phyloP scores from a whole-genome alignment of 2,329 filamentous ascomycete genomes.

The Penicillium nordicum region DNA sequence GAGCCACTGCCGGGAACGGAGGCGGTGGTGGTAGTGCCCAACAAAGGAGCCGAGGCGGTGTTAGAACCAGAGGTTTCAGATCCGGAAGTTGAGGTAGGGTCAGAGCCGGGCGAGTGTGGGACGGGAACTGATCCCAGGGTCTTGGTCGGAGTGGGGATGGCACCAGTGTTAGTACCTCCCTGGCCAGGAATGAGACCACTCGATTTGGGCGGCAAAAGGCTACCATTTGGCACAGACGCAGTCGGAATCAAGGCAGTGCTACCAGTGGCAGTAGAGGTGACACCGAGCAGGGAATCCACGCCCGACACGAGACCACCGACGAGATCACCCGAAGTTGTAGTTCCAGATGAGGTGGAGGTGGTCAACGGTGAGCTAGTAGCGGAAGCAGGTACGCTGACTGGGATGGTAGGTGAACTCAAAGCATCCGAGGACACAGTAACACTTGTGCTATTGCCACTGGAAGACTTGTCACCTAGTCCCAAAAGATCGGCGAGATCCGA shows the following conservation, averaged over 20 bases:
- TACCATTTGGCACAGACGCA: conserved; percentile 6
- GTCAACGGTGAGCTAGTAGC: conserved; percentile 7
- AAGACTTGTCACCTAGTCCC: conserved; percentile 4
- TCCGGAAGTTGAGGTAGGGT: conserved; percentile 1
- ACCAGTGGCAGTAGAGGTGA: conserved; percentile 16
- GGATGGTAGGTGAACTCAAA: conserved; percentile 19
- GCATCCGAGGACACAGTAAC: background rate
- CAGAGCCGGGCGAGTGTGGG: conserved; percentile 15
- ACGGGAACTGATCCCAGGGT: conserved; percentile 17
- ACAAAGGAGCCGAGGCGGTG: conserved; percentile 2
- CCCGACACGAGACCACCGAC: conserved; percentile 12
- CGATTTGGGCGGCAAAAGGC: conserved; percentile 7
- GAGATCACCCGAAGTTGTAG: conserved; percentile 2
- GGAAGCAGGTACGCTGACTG: conserved; percentile 27
- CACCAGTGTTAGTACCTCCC: conserved; percentile 12
- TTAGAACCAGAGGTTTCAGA: conserved; percentile 3
- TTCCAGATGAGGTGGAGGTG: background rate
- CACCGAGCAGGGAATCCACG: conserved; percentile 10
- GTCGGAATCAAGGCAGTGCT: conserved; percentile 19
- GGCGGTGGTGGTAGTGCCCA: conserved; percentile 1
- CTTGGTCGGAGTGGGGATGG: conserved; percentile 8
- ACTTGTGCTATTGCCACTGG: conserved; percentile 6
- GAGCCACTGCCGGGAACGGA: conserved; percentile 10
- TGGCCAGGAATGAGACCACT: conserved; percentile 10
- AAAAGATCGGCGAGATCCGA: conserved; percentile 3